phyloP scores from a whole-genome alignment of 208 protist species.

The Entamoeba histolytica region DNA sequence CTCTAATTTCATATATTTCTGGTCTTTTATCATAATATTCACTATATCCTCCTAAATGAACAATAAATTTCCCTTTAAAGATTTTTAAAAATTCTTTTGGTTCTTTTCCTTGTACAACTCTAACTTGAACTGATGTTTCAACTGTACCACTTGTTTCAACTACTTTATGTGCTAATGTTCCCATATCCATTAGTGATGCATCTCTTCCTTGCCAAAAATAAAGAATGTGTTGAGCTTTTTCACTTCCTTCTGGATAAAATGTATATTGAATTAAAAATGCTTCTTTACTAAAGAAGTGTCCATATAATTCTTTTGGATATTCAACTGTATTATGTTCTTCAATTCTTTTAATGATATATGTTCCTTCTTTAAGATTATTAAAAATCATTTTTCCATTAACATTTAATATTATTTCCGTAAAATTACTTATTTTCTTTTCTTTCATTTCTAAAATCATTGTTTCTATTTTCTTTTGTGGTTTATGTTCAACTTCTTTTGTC shows the following conservation, averaged over 20 bases:
- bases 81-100: background rate
- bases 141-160: slow-evolving; percentile 1
- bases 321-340: background rate
- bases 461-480: background rate
- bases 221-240: background rate
- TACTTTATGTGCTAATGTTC: background rate
- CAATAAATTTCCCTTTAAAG: slow-evolving; percentile 4
- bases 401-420: background rate
- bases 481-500: background rate
- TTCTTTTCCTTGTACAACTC: slow-evolving; percentile 14
- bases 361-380: background rate
- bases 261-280: background rate
- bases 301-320: background rate
- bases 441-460: background rate
- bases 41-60: background rate
- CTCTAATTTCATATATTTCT: background rate
- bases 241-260: background rate
- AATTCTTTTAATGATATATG: background rate
- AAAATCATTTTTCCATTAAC: background rate
- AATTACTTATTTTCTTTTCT: background rate
- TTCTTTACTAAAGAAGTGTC: background rate
- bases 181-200: background rate
- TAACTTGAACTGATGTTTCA: background rate
- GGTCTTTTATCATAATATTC: background rate
- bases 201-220: slow-evolving; percentile 16